phyloP scores from a whole-genome alignment of 441 rosid genomes.

The Croton laevigatus region DNA sequence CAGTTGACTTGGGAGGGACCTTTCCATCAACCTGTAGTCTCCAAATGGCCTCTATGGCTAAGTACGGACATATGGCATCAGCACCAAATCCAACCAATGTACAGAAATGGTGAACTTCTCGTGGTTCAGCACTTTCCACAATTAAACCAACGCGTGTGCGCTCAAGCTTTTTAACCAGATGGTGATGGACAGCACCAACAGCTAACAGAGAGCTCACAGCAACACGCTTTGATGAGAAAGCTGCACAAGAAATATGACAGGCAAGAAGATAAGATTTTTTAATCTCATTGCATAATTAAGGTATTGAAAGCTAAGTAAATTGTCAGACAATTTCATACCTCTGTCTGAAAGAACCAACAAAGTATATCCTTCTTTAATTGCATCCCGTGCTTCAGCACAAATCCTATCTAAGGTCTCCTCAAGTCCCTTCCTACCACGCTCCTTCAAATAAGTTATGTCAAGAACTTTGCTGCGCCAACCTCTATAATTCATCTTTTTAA shows the following conservation, averaged over 20 bases:
- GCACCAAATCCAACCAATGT: conserved; percentile 98
- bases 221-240: conserved; percentile 78
- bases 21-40: conserved; percentile 97
- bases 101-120: conserved; percentile 99
- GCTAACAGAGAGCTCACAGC: conserved; percentile 99
- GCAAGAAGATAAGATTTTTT: neutral
- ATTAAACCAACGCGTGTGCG: conserved; percentile 90
- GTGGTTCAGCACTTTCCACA: conserved; percentile 98
- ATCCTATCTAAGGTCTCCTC: conserved; percentile 91
- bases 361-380: conserved; percentile 90
- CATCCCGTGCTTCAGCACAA: conserved; percentile 83
- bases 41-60: conserved; percentile 84
- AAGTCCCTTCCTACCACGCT: conserved; percentile 82
- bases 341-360: conserved; percentile 94
- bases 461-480: conserved; percentile 94
- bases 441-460: conserved; percentile 85
- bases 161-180: conserved; percentile 84
- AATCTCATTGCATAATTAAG: neutral
- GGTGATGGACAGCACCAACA: conserved; percentile 98
- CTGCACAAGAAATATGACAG: conserved; percentile 34
- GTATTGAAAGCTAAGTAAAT: neutral
- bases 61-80: conserved; percentile 97
- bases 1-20: conserved; percentile 87
- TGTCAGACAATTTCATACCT: conserved; percentile 49
- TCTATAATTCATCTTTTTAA: conserved; percentile 88